Base-by-base conservation (phyloP, 192 early-diverging fungal species). In the Coemansia sp. region DNA sequence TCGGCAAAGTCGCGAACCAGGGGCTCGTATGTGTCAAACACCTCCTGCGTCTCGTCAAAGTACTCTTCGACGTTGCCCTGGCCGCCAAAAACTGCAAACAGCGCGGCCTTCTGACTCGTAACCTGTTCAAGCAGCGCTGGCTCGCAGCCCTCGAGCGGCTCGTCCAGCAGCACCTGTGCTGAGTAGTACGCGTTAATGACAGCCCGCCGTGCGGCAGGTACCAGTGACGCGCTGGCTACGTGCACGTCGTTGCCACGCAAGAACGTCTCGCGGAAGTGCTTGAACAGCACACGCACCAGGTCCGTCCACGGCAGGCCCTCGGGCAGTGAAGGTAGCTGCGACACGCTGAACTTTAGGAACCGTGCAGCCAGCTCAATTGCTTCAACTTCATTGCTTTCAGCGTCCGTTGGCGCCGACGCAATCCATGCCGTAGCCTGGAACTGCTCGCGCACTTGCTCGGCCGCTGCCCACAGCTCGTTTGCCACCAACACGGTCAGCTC, bases 51-150 rank as follows among this genome's bases (percentile, higher is more conserved):
- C 80, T 97, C 95, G 71, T 91, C 87, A 86, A 97, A 94, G 85
- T 94, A 97, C 63, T 93, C 93, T 61, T 94, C 90, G 38, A 93
- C 90, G 70, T 92, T 94, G 63, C 95, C 95, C 82, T 97, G 95
- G 48, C 95, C 95, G 62, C 95, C 95, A 88, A 97, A 97, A 63
- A 97, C 86, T 38, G 93, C 92, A 67, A 93, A 88, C 35, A 90
- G 68, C 52, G 78, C 78, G 39, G 90, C 88, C 10, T 68, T 75
- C 23, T 88, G 87, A 19, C 77, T 59, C 12, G 75, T 63, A 47
- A 86, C 92, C 61, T 88, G 87, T 24, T 82, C 72, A 56, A 93
- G 84, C 49, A 95, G 80, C 18, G 93, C 92, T 9, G 90, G 85
- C 32, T 29, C 19, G 24, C 19, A 18, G 24, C 69, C 58, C 9